A percentile compares a stretch with the other conserved stretches of the same genome.
Conservation (phyloP, 169 alveolate species). For the Neospora caninum region DNA sequence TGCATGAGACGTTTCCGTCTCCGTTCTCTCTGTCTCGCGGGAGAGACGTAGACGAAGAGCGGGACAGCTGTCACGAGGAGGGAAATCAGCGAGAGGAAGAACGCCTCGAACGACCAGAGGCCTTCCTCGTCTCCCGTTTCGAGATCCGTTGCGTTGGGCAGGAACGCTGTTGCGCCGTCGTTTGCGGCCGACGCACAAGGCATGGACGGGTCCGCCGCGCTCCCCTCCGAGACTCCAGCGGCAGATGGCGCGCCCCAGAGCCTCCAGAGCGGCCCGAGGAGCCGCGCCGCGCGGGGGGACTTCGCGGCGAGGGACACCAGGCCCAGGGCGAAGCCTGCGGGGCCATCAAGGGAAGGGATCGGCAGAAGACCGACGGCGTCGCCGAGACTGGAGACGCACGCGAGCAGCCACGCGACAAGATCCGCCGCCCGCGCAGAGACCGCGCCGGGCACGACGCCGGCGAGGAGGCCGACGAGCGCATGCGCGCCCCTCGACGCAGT, state of each 20-base stretch:
- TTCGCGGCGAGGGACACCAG: too few relatives aligned
- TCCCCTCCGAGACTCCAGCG: too few relatives aligned
- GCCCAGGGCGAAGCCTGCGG: too few relatives aligned
- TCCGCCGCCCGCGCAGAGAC: too few relatives aligned
- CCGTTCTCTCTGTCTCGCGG: not conserved
- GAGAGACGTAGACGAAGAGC: not conserved
- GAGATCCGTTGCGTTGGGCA: not conserved
- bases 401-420: too few relatives aligned
- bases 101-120: slow-evolving; percentile 15
- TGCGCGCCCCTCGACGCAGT: not conserved
- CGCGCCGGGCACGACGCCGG: not conserved
- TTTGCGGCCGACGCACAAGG: not conserved
- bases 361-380: too few relatives aligned
- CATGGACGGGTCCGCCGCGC: too few relatives aligned
- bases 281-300: too few relatives aligned
- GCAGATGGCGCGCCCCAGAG: too few relatives aligned
- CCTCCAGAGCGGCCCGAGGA: too few relatives aligned
- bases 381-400: too few relatives aligned
- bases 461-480: not conserved
- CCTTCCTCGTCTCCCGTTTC: not conserved
- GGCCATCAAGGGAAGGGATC: too few relatives aligned
- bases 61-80: not conserved
- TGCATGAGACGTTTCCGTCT: not conserved
- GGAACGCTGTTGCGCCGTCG: not conserved
- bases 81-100: not conserved